Conservation (phyloP, 176 grass and related monocot genomes). For the Saccharum spontaneum region DNA sequence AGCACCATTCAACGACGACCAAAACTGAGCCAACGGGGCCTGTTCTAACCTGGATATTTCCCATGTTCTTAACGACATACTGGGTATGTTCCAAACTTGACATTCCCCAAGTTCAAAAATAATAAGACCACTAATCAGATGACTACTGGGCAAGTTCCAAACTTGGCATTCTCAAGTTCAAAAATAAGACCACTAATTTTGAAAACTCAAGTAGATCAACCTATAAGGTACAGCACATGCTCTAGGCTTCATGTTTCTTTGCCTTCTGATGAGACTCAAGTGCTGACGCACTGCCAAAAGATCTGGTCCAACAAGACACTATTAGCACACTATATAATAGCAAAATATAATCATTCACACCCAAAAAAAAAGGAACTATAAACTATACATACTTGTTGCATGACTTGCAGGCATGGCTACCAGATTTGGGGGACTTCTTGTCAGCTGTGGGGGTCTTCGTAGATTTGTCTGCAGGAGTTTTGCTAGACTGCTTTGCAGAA, state of each 20-base stretch:
- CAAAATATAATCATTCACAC: not conserved
- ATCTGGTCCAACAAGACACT: slow-evolving; percentile 23
- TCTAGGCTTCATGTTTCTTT: slow-evolving; percentile 28
- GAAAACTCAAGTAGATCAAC: not conserved
- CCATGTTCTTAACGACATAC: not conserved
- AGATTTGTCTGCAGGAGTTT: slow-evolving; percentile 38
- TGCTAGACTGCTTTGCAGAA: slow-evolving; percentile 42
- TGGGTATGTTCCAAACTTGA: not conserved
- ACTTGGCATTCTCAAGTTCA: not conserved
- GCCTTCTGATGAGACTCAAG: slow-evolving; percentile 33
- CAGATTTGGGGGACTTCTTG: slow-evolving; percentile 67
- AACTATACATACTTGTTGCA: slow-evolving; percentile 60
- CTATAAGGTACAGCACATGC: not conserved
- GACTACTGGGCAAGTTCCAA: not conserved
- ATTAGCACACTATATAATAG: not conserved
- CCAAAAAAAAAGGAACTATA: not conserved
- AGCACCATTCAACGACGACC: not conserved
- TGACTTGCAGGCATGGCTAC: slow-evolving; percentile 59
- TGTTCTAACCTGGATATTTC: not conserved
- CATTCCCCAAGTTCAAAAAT: slow-evolving; percentile 7
- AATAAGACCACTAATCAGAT: not conserved
- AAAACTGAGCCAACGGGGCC: not conserved
- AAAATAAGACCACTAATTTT: slow-evolving; percentile 3
- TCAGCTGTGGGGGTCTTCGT: slow-evolving; percentile 33
- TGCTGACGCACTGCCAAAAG: slow-evolving; percentile 12